Conservation (phyloP, 2,329 filamentous ascomycete species). For the Ophiostoma triangulosporum region DNA sequence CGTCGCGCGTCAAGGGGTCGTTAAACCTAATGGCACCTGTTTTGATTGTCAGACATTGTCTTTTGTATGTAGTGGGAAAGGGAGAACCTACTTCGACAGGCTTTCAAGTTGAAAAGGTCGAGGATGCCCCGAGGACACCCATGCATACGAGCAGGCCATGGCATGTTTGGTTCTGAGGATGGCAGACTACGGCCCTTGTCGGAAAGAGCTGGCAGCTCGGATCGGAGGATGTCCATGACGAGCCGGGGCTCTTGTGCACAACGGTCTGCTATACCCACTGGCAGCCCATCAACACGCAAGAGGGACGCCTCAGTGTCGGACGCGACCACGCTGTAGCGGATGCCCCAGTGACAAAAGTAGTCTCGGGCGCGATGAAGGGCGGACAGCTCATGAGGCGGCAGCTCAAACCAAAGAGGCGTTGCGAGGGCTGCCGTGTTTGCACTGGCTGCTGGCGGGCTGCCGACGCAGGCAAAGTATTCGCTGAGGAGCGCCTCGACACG, state of each 20-base stretch:
- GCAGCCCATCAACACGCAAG: constrained; percentile 46
- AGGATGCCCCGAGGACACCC: constrained; percentile 63
- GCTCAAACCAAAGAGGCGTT: constrained; percentile 49
- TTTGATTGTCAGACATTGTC: neutral
- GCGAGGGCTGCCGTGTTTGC: constrained; percentile 24
- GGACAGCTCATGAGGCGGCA: constrained; percentile 44
- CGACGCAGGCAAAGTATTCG: constrained; percentile 28
- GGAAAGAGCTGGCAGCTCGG: constrained; percentile 36
- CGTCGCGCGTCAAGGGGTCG: constrained; percentile 42
- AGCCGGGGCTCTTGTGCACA: constrained; percentile 60
- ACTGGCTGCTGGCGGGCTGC: constrained; percentile 15
- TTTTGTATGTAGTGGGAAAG: neutral
- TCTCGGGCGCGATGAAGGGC: constrained; percentile 40
- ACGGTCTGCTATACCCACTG: constrained; percentile 59
- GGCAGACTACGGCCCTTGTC: constrained; percentile 25
- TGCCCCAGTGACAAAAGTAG: constrained; percentile 62
- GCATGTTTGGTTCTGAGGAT: neutral
- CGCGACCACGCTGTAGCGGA: constrained; percentile 39
- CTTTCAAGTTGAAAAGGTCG: constrained; percentile 61
- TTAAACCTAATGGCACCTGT: constrained; percentile 68
- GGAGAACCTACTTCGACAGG: constrained; percentile 46
- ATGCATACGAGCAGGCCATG: constrained; percentile 33
- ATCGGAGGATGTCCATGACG: constrained; percentile 37
- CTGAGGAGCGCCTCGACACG: constrained; percentile 61
- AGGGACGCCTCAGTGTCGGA: constrained; percentile 8